These are phyloP conservation scores for Polyporus tsugae DNA, from an alignment of 1,284 basidiomycete species.

Conservation along the genomic window DNA sequence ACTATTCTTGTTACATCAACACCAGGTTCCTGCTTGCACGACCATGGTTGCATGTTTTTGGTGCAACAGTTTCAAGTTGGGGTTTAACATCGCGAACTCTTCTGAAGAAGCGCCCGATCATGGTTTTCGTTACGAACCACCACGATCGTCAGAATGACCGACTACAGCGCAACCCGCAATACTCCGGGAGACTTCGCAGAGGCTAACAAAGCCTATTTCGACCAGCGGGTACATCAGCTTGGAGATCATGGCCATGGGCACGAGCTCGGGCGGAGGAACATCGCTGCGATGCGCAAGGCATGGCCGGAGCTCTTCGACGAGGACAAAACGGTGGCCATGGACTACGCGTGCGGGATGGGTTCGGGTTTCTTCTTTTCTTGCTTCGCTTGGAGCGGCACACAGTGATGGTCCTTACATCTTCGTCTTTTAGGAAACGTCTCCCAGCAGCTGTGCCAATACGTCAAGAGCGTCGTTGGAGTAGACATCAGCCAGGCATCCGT, in stretches of 20 bases:
- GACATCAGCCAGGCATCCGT: slow-evolving; percentile 74
- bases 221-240: slow-evolving; percentile 31
- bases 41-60: too few species aligned
- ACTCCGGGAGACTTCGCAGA: slow-evolving; percentile 29
- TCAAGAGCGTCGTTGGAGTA: slow-evolving; percentile 69
- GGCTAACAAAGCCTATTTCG: slow-evolving; percentile 45
- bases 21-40: too few species aligned
- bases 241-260: slow-evolving; percentile 39
- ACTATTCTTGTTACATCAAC: neutral
- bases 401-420: neutral
- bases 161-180: neutral
- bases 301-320: slow-evolving; percentile 58
- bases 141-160: neutral
- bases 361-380: neutral
- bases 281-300: slow-evolving; percentile 50
- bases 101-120: neutral
- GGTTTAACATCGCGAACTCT: too few species aligned
- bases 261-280: slow-evolving; percentile 45
- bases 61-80: too few species aligned
- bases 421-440: slow-evolving; percentile 14
- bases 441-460: slow-evolving; percentile 55
- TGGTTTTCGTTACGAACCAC: neutral
- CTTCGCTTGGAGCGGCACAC: neutral
- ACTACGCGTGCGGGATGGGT: slow-evolving; percentile 79
- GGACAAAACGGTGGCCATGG: slow-evolving; percentile 64